Percentiles rank a stretch among this genome's conserved stretches.
phyloP scores from a whole-genome alignment of 805 yeast species.

The Candida ortonii region DNA sequence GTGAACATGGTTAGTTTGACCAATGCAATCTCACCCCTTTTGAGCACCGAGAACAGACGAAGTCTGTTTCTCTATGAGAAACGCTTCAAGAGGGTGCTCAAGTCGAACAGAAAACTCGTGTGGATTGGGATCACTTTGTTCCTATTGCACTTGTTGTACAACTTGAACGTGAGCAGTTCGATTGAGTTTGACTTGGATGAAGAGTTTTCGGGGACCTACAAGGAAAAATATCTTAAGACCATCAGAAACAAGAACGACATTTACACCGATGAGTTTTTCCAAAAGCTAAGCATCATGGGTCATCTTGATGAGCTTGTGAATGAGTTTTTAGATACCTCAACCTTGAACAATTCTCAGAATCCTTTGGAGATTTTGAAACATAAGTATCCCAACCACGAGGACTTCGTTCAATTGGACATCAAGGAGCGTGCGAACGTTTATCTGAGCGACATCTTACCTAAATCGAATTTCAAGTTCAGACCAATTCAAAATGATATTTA shows the following conservation, averaged over 20 bases:
- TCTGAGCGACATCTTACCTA: constrained; percentile 18
- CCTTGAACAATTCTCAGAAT: constrained; percentile 21
- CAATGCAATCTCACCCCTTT: constrained; percentile 3
- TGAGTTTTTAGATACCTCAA: constrained; percentile 27
- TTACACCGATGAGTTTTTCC: constrained; percentile 27
- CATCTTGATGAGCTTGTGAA: constrained; percentile 30
- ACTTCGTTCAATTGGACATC: constrained; percentile 13
- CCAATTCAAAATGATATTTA: constrained; percentile 30
- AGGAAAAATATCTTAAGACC: constrained; percentile 27
- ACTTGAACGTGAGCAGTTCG: constrained; percentile 3
- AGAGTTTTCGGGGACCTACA: constrained; percentile 31
- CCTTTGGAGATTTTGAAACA: constrained; percentile 23
- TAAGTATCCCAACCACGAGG: constrained; percentile 14
- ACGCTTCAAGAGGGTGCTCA: constrained; percentile 16
- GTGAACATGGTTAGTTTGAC: constrained; percentile 5
- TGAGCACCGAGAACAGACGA: constrained; percentile 12
- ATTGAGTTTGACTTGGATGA: constrained; percentile 22
- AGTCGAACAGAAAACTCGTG: constrained; percentile 16
- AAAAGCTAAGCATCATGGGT: constrained; percentile 28
- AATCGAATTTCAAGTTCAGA: constrained; percentile 23
- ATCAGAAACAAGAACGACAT: constrained; percentile 22
- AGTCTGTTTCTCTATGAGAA: constrained; percentile 15
- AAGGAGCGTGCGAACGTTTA: constrained; percentile 21
- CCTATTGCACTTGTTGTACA: constrained; percentile 14
- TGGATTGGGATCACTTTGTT: constrained; percentile 11